phyloP scores from a whole-genome alignment of 177 flowering plant species.

The Vitis hybrid region DNA sequence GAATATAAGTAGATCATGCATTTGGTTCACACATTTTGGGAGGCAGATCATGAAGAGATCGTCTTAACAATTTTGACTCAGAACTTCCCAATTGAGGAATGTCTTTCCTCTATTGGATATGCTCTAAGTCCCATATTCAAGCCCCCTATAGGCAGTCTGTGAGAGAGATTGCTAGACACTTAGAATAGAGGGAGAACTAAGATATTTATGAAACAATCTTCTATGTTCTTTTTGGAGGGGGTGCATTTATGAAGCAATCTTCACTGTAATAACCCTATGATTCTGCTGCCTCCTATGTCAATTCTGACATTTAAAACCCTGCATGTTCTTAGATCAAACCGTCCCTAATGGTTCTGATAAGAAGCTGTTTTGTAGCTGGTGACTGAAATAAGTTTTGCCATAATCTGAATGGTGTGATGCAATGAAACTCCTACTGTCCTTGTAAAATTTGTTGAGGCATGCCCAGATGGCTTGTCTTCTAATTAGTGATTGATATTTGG shows the following conservation, averaged over 20 bases:
- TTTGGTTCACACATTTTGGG: not conserved
- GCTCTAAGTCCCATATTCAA: slow-evolving; percentile 8
- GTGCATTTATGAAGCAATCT: not conserved
- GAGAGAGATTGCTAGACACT: not conserved
- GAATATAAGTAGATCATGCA: not conserved
- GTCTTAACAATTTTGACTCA: slow-evolving; percentile 2
- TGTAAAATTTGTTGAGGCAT: too few species aligned
- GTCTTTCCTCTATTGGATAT: slow-evolving; percentile 5
- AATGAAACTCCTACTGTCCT: not conserved
- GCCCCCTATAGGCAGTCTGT: not conserved
- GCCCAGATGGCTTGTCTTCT: not conserved
- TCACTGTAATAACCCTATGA: not conserved
- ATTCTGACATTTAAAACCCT: not conserved
- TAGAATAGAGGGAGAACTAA: not conserved
- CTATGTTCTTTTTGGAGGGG: not conserved
- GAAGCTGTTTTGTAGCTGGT: not conserved
- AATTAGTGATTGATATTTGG: not conserved
- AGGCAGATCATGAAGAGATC: not conserved
- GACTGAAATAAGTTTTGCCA: not conserved
- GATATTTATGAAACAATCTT: not conserved
- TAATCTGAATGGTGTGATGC: not conserved
- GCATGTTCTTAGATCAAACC: not conserved
- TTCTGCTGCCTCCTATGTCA: not conserved
- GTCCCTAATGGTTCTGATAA: not conserved
- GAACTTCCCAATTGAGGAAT: not conserved